Base-by-base conservation (phyloP, 805 yeast genomes). In the Saccharomycopsis olivae region DNA sequence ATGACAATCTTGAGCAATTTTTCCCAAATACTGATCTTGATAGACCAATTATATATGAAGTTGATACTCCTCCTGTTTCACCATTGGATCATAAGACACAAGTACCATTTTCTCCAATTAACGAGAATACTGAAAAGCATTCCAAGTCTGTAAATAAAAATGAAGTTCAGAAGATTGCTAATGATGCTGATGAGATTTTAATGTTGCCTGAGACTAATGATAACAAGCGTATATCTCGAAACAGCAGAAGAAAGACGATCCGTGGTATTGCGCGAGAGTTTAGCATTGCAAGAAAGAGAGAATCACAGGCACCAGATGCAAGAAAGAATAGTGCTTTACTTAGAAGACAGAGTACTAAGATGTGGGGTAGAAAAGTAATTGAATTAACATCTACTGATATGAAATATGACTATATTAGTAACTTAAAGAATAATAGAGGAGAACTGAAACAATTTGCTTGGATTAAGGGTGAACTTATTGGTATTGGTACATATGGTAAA, bases 391-490 rank as follows among this genome's bases (percentile, higher is more conserved):
- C 89, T 2, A 75, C 71, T 17, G 79, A 74, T 46, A 66, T 71
- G 46, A 72, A 71, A 29, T 66, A 69, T 44, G 79, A 83, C 9
- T 72, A 78, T 39, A 75, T 80, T 19, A 78, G 79, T 51, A 75
- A 75, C 48, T 59, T 83, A 38, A 69, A 75, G 40, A 79, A 72
- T 52, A 71, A 71, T 25, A 71, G 69, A 39, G 92, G 88, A 11
- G 73, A 75, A 37, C 71, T 73, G 54, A 82, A 76, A 52, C 94
- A 88, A 59, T 89, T 87, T 62, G 94, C 94, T 0, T 92, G 99
- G 99, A 81, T 94, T 36, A 86, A 86, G 55, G 99, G 99, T 68
- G 96, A 88, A 53, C 66, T 92, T 47, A 86, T 92, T 43, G 99
- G 99, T 0, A 75, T 85, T 43, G 99, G 99, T 0, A 88, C 96